Evolutionary conservation across 2,329 filamentous ascomycete species (phyloP).

Genomic region (Xylaria sp.): DNA sequence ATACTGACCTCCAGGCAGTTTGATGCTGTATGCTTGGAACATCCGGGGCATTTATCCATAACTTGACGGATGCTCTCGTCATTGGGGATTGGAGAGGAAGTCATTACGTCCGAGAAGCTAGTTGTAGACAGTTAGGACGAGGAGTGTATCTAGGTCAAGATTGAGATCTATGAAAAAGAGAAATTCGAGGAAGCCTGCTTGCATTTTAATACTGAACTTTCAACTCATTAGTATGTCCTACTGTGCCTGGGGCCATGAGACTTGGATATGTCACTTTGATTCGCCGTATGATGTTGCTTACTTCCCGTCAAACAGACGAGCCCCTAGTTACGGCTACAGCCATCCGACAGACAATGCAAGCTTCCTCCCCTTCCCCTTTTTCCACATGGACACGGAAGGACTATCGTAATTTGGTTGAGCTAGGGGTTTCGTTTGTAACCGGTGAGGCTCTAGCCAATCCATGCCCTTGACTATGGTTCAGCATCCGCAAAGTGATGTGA

Average conservation of each 20-base stretch:
- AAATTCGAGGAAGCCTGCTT: background rate
- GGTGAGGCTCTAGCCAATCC: background rate
- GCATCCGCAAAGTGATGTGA: background rate
- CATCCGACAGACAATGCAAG: too few species aligned
- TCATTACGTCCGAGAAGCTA: background rate
- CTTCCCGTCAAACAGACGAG: too few species aligned
- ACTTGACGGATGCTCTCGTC: conserved; percentile 2
- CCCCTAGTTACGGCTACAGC: too few species aligned
- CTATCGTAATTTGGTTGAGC: background rate
- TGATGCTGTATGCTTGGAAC: conserved; percentile 9
- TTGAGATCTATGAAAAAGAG: background rate
- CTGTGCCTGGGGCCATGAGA: too few species aligned
- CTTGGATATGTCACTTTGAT: too few species aligned
- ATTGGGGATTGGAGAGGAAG: background rate
- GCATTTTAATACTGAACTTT: too few species aligned
- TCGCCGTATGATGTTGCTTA: too few species aligned
- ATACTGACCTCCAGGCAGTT: conserved; percentile 10
- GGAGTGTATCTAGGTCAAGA: background rate
- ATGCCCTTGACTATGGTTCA: background rate
- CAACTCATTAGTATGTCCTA: too few species aligned
- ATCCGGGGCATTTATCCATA: conserved; percentile 4
- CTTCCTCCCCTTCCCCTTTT: too few species aligned
- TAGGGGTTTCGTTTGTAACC: conserved; percentile 1
- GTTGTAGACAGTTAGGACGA: background rate
- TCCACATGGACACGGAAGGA: too few species aligned